A percentile compares a stretch with the other conserved stretches of the same genome.
These are phyloP conservation scores for Trichodelitschia bisporula DNA, from an alignment of 495 filamentous ascomycete genomes.

Conservation along the genomic window DNA sequence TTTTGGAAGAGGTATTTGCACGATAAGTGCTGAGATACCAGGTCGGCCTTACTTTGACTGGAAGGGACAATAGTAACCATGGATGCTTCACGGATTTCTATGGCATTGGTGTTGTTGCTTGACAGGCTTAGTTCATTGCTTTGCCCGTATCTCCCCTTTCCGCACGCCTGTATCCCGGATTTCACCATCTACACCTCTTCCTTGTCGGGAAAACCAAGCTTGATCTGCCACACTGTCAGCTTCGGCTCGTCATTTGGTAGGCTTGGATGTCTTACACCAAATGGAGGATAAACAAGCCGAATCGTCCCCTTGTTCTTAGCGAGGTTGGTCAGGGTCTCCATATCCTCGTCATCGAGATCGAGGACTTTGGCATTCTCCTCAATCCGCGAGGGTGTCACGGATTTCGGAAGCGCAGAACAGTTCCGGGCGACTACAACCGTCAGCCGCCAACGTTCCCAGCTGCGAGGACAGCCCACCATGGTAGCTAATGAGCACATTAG, in stretches of 20 bases:
- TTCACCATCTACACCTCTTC: not conserved
- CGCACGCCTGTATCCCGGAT: constrained; percentile 1
- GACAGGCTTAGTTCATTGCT: too few relatives aligned
- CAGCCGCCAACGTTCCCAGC: constrained; percentile 5
- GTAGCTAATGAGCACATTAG: constrained; percentile 46
- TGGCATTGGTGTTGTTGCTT: too few relatives aligned
- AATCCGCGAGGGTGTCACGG: constrained; percentile 48
- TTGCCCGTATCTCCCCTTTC: too few relatives aligned
- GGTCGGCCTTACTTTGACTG: too few relatives aligned
- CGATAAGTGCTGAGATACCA: too few relatives aligned
- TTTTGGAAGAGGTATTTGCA: too few relatives aligned
- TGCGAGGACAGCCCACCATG: constrained; percentile 27
- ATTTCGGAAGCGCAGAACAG: constrained; percentile 56
- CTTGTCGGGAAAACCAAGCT: not conserved
- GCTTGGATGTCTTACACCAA: constrained; percentile 24
- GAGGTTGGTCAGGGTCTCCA: constrained; percentile 36
- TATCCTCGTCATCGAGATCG: constrained; percentile 37
- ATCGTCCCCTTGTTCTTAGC: constrained; percentile 32
- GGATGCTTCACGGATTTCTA: too few relatives aligned
- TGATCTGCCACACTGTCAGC: not conserved
- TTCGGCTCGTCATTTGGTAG: not conserved
- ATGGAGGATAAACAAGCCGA: constrained; percentile 57
- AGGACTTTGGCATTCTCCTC: constrained; percentile 46
- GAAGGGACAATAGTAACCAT: too few relatives aligned
- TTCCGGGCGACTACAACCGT: constrained; percentile 34